Conservation (phyloP, 345 rosid genomes). For the Acer negundo region DNA sequence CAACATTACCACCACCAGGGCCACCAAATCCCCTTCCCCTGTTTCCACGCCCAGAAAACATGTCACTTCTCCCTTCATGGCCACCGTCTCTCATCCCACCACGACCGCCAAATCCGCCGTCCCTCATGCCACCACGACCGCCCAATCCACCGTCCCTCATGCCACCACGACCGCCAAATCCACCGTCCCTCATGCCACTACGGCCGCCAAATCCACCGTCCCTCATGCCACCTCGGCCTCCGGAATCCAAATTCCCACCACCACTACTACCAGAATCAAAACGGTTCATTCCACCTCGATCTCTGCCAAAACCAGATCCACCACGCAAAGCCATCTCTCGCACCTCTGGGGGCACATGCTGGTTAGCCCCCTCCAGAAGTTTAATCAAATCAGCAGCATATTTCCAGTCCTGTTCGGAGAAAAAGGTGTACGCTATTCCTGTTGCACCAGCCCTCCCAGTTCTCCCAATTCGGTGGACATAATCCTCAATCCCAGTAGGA, state of each 20-base stretch:
- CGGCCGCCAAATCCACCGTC: constrained; percentile 55
- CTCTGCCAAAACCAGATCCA: constrained; percentile 65
- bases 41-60: constrained; percentile 61
- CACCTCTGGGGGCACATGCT: constrained; percentile 82
- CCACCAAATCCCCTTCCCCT: constrained; percentile 73
- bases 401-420: constrained; percentile 92
- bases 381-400: constrained; percentile 80
- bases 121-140: constrained; percentile 52
- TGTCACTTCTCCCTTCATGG: constrained; percentile 50
- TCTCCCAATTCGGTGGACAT: constrained; percentile 98
- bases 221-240: constrained; percentile 48
- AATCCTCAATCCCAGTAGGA: constrained; percentile 94
- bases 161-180: constrained; percentile 34
- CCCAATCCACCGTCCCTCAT: constrained; percentile 41
- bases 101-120: constrained; percentile 43
- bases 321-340: constrained; percentile 87
- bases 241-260: constrained; percentile 77
- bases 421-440: constrained; percentile 89
- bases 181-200: constrained; percentile 54
- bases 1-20: constrained; percentile 42
- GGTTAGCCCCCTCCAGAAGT: constrained; percentile 91
- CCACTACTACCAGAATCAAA: constrained; percentile 59
- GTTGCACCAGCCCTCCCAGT: constrained; percentile 99
- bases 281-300: constrained; percentile 68
- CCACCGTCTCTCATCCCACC: constrained; percentile 53